phyloP scores from a whole-genome alignment of 2,329 filamentous ascomycete species.

The Coniosporium tulheliwenetii region DNA sequence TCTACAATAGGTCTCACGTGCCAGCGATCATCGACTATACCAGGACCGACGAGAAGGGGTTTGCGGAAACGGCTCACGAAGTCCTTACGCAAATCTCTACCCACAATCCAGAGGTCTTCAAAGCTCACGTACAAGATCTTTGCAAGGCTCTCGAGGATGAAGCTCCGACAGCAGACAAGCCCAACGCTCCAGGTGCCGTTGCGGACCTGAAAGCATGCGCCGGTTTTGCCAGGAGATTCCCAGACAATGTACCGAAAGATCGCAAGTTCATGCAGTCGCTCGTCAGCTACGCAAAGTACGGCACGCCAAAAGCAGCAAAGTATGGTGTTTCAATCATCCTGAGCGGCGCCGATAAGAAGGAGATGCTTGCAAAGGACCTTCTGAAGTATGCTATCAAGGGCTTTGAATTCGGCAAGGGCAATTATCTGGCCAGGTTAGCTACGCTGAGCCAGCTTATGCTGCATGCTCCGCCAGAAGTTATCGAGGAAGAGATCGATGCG shows the following conservation, averaged over 20 bases:
- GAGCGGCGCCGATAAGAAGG: slow-evolving; percentile 59
- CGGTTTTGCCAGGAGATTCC: slow-evolving; percentile 75
- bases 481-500: slow-evolving; percentile 53
- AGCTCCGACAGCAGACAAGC: slow-evolving; percentile 51
- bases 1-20: slow-evolving; percentile 91
- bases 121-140: slow-evolving; percentile 79
- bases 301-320: slow-evolving; percentile 69
- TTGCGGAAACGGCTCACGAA: slow-evolving; percentile 70
- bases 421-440: slow-evolving; percentile 60
- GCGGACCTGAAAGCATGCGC: slow-evolving; percentile 90
- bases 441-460: slow-evolving; percentile 62
- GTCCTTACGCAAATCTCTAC: slow-evolving; percentile 85
- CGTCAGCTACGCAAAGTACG: slow-evolving; percentile 68
- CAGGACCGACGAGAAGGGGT: slow-evolving; percentile 63
- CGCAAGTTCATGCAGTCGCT: slow-evolving; percentile 69
- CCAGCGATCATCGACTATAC: slow-evolving; percentile 79
- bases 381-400: slow-evolving; percentile 59
- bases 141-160: slow-evolving; percentile 74
- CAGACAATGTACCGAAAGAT: slow-evolving; percentile 67
- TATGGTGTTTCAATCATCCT: slow-evolving; percentile 86
- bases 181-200: slow-evolving; percentile 60
- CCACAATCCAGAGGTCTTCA: slow-evolving; percentile 77
- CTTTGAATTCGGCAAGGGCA: slow-evolving; percentile 55
- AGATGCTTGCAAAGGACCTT: slow-evolving; percentile 74
- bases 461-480: slow-evolving; percentile 49